Base-by-base conservation (phyloP, 192 early-diverging fungal genomes). In the Linnemannia schmuckeri region DNA sequence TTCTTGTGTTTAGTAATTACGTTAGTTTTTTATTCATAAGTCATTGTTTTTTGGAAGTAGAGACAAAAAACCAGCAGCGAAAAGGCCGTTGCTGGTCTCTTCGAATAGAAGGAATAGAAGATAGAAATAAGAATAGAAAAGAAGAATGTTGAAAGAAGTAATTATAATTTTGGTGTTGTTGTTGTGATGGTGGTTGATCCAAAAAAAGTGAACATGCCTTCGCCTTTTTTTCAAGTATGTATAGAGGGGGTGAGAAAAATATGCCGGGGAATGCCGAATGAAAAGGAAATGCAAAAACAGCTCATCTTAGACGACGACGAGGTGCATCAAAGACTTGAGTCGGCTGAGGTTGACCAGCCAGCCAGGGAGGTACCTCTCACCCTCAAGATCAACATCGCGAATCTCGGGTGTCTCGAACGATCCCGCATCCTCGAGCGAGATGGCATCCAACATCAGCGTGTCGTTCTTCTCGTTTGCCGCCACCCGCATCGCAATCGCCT, bases 391-490 rank as follows among this genome's bases (percentile, higher is more conserved):
- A 2, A 89, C 76, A 38, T 88, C 89, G n/a, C 91, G 89, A 49
- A 89, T 81, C 61, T 83, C 80, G 75, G 92, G 92, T 13, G 92
- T 87, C 77, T 93, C 92, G 79, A 92, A 93, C 66, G 92, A 92
- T 30, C 89, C 89, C 15, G 91, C 91, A 85, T 92, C 92, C 72
- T 93, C 93, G 57, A 92, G 78, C 20, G 91, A 90, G 40, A 92
- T 95, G 79, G 92, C 96, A 79, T 99, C 98, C 17, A 99, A 90
- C 80, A 99, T 89, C 70, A 99, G 89, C 33, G 94, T 93, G 88
- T 98, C 98, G 27, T 93, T 92, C 90, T 97, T 97, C 85, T 99
- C 97, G 79, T 95, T 96, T 13, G 95, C 92, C 61, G 94, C 93
- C 15, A 97, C 97, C 35, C 97, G 90, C 78, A 91, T 91, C 9